phyloP scores from a whole-genome alignment of 768 basidiomycete species.

The Gymnopilus junonius region DNA sequence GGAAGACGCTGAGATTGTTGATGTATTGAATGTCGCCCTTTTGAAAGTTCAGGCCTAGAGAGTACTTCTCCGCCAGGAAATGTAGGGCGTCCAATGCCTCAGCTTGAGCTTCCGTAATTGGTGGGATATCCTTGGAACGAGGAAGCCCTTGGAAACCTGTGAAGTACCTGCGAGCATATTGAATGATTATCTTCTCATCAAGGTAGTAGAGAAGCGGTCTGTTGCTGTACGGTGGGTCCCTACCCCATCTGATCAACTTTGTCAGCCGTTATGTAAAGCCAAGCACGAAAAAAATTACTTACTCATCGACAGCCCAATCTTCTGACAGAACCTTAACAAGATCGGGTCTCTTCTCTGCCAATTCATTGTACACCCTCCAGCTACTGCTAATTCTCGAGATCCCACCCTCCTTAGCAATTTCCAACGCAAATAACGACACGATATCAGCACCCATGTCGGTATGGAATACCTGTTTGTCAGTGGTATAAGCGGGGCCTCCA shows the following conservation, averaged over 20 bases:
- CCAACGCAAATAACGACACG: constrained; percentile 46
- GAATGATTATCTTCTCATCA: constrained; percentile 44
- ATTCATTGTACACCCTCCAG: constrained; percentile 50
- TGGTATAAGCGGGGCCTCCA: constrained; percentile 50
- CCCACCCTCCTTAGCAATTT: constrained; percentile 48
- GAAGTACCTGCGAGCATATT: constrained; percentile 49
- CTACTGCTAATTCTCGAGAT: constrained; percentile 49
- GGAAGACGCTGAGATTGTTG: constrained; percentile 50
- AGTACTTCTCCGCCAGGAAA: constrained; percentile 47
- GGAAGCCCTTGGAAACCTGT: constrained; percentile 43
- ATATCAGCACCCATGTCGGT: constrained; percentile 48
- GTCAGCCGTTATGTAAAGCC: neutral
- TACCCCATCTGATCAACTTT: constrained; percentile 39
- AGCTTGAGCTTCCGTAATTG: constrained; percentile 53
- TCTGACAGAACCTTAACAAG: constrained; percentile 44
- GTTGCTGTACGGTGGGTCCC: constrained; percentile 35
- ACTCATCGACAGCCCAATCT: constrained; percentile 50
- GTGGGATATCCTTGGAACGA: constrained; percentile 43
- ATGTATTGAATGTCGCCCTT: constrained; percentile 56
- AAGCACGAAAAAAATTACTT: neutral
- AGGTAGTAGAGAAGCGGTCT: constrained; percentile 46
- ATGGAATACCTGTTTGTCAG: constrained; percentile 56
- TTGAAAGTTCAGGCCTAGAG: constrained; percentile 48
- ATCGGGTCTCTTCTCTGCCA: constrained; percentile 51
- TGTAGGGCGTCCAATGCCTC: constrained; percentile 52